Evolutionary conservation across 2,329 filamentous ascomycete species (phyloP).

Genomic region (Myriosclerotinia scirpicola): DNA sequence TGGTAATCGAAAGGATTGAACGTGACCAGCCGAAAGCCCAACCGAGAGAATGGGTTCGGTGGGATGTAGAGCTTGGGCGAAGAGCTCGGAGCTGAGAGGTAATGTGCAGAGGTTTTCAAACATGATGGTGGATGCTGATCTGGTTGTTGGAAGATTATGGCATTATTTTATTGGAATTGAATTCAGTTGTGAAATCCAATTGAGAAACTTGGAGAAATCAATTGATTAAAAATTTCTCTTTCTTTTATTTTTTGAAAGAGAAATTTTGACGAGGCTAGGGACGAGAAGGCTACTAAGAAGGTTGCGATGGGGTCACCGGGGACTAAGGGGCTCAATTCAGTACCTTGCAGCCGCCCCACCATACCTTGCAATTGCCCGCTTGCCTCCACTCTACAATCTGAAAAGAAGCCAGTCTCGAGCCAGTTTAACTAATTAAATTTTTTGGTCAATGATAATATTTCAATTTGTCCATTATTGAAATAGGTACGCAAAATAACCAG

Average conservation of each 20-base stretch:
- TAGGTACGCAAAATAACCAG: too few species aligned
- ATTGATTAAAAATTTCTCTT: neutral
- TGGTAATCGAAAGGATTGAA: constrained; percentile 77
- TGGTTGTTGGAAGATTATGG: neutral
- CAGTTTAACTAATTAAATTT: too few species aligned
- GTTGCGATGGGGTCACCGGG: constrained; percentile 10
- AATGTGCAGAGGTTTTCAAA: constrained; percentile 84
- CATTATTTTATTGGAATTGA: neutral
- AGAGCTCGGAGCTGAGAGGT: constrained; percentile 81
- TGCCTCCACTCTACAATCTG: neutral
- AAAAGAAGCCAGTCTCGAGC: too few species aligned
- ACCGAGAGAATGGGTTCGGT: constrained; percentile 80
- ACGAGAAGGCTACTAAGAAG: constrained; percentile 1
- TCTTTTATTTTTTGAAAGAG: neutral
- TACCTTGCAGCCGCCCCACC: neutral
- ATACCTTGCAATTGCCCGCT: neutral
- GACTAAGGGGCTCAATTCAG: neutral
- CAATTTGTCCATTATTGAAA: too few species aligned
- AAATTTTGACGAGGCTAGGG: constrained; percentile 22
- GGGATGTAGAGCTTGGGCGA: constrained; percentile 84
- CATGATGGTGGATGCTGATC: constrained; percentile 26
- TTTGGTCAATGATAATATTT: too few species aligned
- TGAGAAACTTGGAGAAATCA: neutral
- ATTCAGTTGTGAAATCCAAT: neutral
- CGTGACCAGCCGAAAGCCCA: constrained; percentile 80